Conservation (phyloP, 2,329 filamentous ascomycete genomes). For the Fonsecaea monophora region DNA sequence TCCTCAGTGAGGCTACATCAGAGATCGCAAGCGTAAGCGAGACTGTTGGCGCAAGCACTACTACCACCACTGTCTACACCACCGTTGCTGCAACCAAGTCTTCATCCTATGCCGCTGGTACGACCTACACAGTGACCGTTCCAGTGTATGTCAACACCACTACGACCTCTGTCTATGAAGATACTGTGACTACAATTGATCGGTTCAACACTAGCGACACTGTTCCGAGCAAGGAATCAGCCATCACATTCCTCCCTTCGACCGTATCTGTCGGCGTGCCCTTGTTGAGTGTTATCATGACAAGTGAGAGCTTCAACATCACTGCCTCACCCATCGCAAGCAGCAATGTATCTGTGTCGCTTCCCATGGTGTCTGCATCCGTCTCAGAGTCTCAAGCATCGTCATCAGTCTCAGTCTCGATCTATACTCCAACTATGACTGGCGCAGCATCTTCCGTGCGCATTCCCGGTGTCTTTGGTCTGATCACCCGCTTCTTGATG, state of each 20-base stretch:
- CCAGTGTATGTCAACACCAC: background rate
- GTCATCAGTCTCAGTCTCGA: background rate
- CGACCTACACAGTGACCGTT: background rate
- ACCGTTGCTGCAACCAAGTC: background rate
- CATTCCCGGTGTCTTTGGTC: conserved; percentile 6
- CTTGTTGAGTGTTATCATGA: background rate
- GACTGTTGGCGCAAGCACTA: background rate
- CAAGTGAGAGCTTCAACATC: background rate
- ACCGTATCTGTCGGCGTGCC: background rate
- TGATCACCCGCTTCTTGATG: conserved; percentile 7
- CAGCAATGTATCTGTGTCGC: background rate
- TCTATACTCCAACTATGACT: background rate
- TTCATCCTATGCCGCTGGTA: background rate
- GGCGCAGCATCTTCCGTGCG: conserved; percentile 17
- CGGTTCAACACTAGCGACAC: conserved; percentile 1
- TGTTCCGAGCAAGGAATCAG: conserved; percentile 1
- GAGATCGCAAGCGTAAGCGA: background rate
- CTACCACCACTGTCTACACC: conserved; percentile 6
- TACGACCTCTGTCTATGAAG: background rate
- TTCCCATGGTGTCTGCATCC: background rate
- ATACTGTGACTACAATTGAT: background rate
- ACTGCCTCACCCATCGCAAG: background rate
- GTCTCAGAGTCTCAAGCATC: background rate
- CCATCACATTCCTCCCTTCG: background rate
- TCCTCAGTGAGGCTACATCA: conserved; percentile 1